phyloP scores from a whole-genome alignment of 805 yeast genomes.

The Candida michaelii region DNA sequence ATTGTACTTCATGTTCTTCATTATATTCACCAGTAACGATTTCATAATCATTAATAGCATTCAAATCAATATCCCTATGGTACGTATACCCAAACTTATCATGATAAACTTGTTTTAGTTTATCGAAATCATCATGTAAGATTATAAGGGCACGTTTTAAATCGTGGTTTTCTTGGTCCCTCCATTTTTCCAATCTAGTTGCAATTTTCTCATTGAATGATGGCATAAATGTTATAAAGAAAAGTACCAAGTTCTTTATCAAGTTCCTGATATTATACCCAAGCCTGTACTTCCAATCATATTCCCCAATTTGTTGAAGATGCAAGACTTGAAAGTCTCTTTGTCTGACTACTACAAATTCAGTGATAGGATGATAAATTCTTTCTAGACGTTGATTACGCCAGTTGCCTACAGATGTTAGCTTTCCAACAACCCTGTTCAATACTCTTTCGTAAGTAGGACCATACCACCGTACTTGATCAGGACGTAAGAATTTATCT shows the following conservation, averaged over 20 bases:
- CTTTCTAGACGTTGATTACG: not conserved
- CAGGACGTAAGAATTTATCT: constrained; percentile 6
- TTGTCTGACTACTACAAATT: constrained; percentile 19
- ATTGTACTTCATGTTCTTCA: constrained; percentile 13
- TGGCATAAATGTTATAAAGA: constrained; percentile 17
- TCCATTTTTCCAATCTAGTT: constrained; percentile 18
- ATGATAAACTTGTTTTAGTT: not conserved
- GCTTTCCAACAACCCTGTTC: not conserved
- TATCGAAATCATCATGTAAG: constrained; percentile 5
- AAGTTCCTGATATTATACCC: constrained; percentile 14
- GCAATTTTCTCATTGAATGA: constrained; percentile 14
- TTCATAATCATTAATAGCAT: constrained; percentile 3
- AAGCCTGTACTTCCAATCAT: not conserved
- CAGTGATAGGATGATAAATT: no score
- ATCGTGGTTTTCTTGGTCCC: constrained; percentile 18
- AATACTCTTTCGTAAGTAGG: not conserved
- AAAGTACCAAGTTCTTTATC: constrained; percentile 21
- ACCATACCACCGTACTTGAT: constrained; percentile 1
- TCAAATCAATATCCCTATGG: constrained; percentile 7
- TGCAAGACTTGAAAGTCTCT: constrained; percentile 23
- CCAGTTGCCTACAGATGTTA: not conserved
- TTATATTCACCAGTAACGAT: not conserved
- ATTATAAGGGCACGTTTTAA: constrained; percentile 13
- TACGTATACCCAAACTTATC: not conserved
- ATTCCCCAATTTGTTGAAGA: not conserved